Evolutionary conservation across 2,329 filamentous ascomycete genomes (phyloP), one percentile per base, ranked within the genome.

Genomic region (Lachnellula suecica): DNA sequence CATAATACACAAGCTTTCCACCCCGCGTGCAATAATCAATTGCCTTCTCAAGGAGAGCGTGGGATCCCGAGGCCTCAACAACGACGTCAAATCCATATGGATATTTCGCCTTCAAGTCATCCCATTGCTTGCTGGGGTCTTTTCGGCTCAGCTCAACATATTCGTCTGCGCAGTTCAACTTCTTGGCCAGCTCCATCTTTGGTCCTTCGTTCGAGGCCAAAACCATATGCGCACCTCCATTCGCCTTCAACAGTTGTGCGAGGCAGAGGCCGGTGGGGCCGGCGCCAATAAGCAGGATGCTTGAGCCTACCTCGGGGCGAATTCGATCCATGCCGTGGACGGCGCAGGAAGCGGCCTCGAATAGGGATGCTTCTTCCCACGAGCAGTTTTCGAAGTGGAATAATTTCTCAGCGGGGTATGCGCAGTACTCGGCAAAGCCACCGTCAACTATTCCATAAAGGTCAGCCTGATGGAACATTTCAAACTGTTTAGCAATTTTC

Each of bases 261-360:
- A 58, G 46, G 15, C 52, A 58, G 3, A 58, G 44, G 20, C 52
- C 49, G 9, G 55, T 58, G 11, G 55, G 49, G 15, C 52, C 52
- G 17, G 55, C 52, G 11, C 55, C 52, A 25, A 58, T 55, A 20
- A 58, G 47, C 15, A 59, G 45, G 29, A 57, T 54, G n/a, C 44
- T 55, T 15, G 57, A 57, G n/a, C 57, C 57, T 31, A 54, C 57
- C 49, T 57, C 51, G 3, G 57, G 57, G 43, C 54, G 42, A 22
- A 59, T 59, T 51, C 52, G 43, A 25, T 58, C 55, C 52, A 58
- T 55, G 11, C 52, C 55, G 20, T 58, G 55, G 7, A 55, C 52
- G 11, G 55, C 55, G 24, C 55, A 58, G 1, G 52, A 55, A 23
- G 55, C 55, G 11, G 52, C 55, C 25, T 58, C 55, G 17, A 58